Base-by-base conservation (phyloP, 169 alveolate species). In the Plasmodium malariae region DNA sequence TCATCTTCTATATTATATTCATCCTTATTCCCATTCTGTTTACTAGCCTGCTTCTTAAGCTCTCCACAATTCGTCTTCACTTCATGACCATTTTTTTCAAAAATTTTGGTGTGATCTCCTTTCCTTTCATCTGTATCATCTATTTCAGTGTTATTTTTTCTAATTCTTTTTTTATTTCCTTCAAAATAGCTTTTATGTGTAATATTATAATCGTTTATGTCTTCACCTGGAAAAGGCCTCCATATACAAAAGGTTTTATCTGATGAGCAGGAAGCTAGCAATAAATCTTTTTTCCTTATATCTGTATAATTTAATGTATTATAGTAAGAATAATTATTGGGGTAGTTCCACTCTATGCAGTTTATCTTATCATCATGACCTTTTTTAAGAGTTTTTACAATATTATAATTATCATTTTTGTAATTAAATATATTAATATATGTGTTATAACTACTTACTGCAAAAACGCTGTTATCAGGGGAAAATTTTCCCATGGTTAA, bases 401-500 rank as follows among this genome's bases (percentile, higher is more conserved):
- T 28, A 59, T 71, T 43, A 62, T 83, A 91, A 83, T 91, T 86
- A 51, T 88, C 83, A 67, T 91, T 83, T 37, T 45, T 34, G 37
- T 59, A 92, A 48, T 91, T 93, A 73, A 92, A 92, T 54, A 88
- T 80, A 26, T 88, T 87, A 24, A 88, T 92, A 24, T 89, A 65
- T 32, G 91, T 72, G 54, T 85, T 60, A 55, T 63, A 86, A 45
- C 93, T 65, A 86, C 86, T 90, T 28, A 94, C 86, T 49, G 93
- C 90, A 87, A 92, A 88, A 17, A 87, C 68, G 63, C 92, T 89
- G 76, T 88, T 83, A 54, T 94, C 93, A 6, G 96, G 96, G 0
- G 96, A 89, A 73, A 94, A 94, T 49, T 90, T 94, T 3, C 95
- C 95, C 88, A 88, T 76, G 21, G 96, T 94, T 30, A 94, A 88